phyloP scores from a whole-genome alignment of 345 rosid species.

The Raphanus sativus region DNA sequence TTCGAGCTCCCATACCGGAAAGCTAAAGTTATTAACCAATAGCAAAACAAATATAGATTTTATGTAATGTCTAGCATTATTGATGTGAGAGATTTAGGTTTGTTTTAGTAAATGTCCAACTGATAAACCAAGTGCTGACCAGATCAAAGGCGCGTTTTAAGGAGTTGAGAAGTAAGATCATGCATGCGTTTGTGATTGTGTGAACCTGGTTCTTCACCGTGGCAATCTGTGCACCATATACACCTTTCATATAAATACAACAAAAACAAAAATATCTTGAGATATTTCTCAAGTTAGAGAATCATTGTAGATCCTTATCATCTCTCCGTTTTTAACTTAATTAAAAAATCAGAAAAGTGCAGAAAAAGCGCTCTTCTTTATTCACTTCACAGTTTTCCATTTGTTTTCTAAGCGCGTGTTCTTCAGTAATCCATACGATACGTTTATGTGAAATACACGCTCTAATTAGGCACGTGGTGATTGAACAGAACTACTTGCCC shows the following conservation, averaged over 20 bases:
- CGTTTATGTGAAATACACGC: neutral
- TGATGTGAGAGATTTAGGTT: neutral
- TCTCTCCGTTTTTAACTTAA: conserved; percentile 2
- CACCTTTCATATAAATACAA: neutral
- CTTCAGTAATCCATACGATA: neutral
- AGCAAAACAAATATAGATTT: too few species aligned
- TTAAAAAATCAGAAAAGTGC: conserved; percentile 26
- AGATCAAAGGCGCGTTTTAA: conserved; percentile 10
- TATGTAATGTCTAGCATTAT: neutral
- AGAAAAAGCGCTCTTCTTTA: conserved; percentile 30
- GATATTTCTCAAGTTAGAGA: conserved; percentile 24
- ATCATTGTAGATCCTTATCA: conserved; percentile 30
- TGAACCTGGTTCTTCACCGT: conserved; percentile 31
- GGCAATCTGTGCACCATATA: conserved; percentile 31
- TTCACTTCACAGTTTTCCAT: neutral
- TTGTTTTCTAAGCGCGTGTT: conserved; percentile 20
- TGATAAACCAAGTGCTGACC: conserved; percentile 20
- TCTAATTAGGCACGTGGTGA: neutral
- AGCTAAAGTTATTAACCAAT: too few species aligned
- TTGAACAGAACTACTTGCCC: conserved; percentile 17
- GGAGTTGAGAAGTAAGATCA: conserved; percentile 21
- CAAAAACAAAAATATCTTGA: conserved; percentile 35
- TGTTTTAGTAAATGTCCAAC: neutral
- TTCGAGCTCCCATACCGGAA: too few species aligned
- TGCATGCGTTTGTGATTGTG: neutral